Conservation (phyloP, 2,329 filamentous ascomycete genomes). For the Neonectria sp. region DNA sequence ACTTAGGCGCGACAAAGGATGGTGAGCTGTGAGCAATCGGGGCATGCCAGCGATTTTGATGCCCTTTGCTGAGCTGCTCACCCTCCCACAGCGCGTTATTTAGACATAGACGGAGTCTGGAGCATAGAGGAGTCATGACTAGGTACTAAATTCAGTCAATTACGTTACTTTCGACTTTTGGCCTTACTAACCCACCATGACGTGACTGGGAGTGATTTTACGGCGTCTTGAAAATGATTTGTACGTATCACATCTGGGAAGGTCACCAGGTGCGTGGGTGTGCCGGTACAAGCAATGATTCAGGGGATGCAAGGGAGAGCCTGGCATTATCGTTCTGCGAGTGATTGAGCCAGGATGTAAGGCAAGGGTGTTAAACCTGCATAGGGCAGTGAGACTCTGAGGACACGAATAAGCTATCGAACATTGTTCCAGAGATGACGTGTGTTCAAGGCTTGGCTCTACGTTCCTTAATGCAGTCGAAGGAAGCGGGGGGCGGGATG, state of each 20-base stretch:
- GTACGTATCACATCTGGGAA: background rate
- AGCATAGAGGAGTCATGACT: slow-evolving; percentile 33
- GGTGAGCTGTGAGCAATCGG: slow-evolving; percentile 1
- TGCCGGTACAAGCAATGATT: background rate
- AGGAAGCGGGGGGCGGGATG: slow-evolving; percentile 15
- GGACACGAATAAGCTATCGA: background rate
- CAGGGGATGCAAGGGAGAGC: background rate
- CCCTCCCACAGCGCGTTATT: slow-evolving; percentile 22
- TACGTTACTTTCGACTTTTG: slow-evolving; percentile 20
- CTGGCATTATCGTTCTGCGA: background rate
- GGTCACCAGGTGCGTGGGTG: background rate
- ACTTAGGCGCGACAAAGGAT: slow-evolving; percentile 13
- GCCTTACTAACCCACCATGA: background rate
- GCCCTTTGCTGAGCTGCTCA: slow-evolving; percentile 11
- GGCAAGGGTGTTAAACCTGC: background rate
- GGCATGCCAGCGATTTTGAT: slow-evolving; percentile 5
- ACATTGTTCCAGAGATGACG: slow-evolving; percentile 6
- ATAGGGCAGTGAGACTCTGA: background rate
- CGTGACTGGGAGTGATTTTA: background rate
- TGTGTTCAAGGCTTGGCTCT: slow-evolving; percentile 4
- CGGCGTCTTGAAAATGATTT: background rate
- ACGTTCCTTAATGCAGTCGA: slow-evolving; percentile 4
- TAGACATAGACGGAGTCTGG: slow-evolving; percentile 26
- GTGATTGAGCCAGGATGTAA: background rate
- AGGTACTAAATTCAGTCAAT: slow-evolving; percentile 30